Base-by-base conservation (phyloP, 2,329 filamentous ascomycete species). In the Pseudocercospora fijiensis region DNA sequence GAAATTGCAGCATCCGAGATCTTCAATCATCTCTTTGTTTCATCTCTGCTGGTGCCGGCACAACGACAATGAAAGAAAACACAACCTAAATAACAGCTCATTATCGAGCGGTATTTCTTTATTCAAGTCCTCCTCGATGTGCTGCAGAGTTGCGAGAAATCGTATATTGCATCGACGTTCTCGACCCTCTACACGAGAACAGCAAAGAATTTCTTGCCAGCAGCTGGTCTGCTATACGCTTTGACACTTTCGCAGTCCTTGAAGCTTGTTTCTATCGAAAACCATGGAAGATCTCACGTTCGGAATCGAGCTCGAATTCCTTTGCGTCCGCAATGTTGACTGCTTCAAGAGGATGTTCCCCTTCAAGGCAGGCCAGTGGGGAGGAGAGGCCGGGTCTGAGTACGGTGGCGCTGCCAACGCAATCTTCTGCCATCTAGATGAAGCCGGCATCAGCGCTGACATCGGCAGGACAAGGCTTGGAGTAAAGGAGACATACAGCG, bases 301-400 rank as follows among this genome's bases (percentile, higher is more conserved):
- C 7, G 60, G 60, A 13, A 62, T 62, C 43, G 60, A 62, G 53
- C 57, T 60, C 13, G 51, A 60, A 27, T 63, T 60, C 37, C 33
- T 53, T n/a, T 28, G 52, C 20, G 57, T 63, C 27, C 55, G 33
- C 57, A 45, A 60, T 41, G 53, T 52, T 37, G n/a, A 57, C 24
- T 26, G 45, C 24, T 26, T 51, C 45, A 22, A n/a, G 10, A 26
- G 24, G 4, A 22, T 13, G 18, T 51, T 24, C 9, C 37, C 37
- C 8, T 41, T 41, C 37, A 41, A 18, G 37, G 2, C 5, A 41
- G 20, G 13, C 24, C 45, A 51, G 45, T 26, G 24, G 20, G 45
- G 24, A 51, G 20, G 45, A n/a, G 45, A 26, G 20, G 45, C 20
- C 13, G 37, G 37, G 8, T 41, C 37, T 7, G 37, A 41, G 6